phyloP scores from a whole-genome alignment of 495 filamentous ascomycete species.

The Penicillium lividum region DNA sequence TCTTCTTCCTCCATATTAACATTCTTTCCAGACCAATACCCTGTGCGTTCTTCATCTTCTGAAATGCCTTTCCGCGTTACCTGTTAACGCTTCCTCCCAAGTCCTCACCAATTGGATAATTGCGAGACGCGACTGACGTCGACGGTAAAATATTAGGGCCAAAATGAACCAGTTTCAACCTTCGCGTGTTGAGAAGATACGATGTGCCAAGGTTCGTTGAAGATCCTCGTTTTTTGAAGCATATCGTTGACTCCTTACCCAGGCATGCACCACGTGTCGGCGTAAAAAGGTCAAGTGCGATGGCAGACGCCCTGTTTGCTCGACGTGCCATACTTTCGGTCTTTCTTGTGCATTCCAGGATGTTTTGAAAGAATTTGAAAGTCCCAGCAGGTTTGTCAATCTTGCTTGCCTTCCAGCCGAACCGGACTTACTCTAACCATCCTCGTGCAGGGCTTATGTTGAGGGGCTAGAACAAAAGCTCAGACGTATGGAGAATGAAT shows the following conservation, averaged over 20 bases:
- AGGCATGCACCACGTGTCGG: constrained; percentile 16
- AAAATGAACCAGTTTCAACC: background rate
- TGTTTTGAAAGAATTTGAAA: background rate
- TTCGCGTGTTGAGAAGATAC: background rate
- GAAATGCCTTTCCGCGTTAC: background rate
- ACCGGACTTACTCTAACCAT: background rate
- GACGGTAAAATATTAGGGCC: background rate
- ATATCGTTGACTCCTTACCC: background rate
- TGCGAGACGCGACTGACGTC: background rate
- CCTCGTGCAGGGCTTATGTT: constrained; percentile 1
- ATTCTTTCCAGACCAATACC: no score
- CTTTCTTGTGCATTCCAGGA: constrained; percentile 13
- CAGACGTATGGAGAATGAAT: constrained; percentile 9
- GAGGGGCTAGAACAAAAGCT: constrained; percentile 12
- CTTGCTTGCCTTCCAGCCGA: background rate
- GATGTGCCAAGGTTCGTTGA: background rate
- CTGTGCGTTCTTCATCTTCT: no score
- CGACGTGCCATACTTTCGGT: constrained; percentile 14
- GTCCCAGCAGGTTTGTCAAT: constrained; percentile 3
- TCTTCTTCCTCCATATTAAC: no score
- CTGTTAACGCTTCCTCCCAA: background rate
- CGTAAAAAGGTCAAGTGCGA: constrained; percentile 22
- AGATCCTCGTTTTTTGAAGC: background rate
- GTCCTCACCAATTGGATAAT: background rate
- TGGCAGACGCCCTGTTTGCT: constrained; percentile 13